Evolutionary conservation across 2,329 filamentous ascomycete genomes (phyloP), one percentile per base, ranked within the genome.

Genomic region (Aspergillus transmontanensis): DNA sequence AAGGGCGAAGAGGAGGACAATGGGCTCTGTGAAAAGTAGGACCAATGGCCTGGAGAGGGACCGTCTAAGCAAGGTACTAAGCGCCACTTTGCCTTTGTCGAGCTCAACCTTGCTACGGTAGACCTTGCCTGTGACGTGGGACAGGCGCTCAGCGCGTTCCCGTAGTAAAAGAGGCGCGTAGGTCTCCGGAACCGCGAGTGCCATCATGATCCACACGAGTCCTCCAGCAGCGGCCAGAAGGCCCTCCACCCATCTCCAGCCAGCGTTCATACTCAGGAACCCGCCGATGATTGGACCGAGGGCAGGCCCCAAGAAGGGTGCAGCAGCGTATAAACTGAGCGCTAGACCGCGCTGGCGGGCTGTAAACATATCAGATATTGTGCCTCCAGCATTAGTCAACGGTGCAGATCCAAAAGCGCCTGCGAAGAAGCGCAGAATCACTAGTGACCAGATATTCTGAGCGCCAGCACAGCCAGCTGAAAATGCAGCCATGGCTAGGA

Each of bases 351-450:
- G 51, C 43, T 63, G 57, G 6, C 46, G 28, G 4, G 61, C 57
- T 11, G 61, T 36, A 26, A 56, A 63, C 50, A 63, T 50, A 28
- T 62, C 56, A 16, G 61, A 57, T 32, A 63, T 63, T 0, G 36
- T 54, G 12, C 51, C 51, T 6, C 51, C 51, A 23, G 51, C 51
- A 36, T 54, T 54, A 9, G 51, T 54, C 14, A 64, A 50, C 4
- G 61, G 62, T 16, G 58, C 56, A 11, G 58, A 53, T 10, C 58
- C 55, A 23, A 80, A 79, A 2, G 77, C 69, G 28, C 78, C 79
- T 56, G 79, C 79, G 41, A 81, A 74, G 79, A 90, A 89, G 54
- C 88, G 83, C 26, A 89, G 76, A 16, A 89, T 80, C 34, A 90
- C 73, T 4, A 90, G 79, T 1, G 84, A 83, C 45, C 78, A 78